phyloP scores from a whole-genome alignment of 805 yeast species.

The Cyberlindnera mrakii region DNA sequence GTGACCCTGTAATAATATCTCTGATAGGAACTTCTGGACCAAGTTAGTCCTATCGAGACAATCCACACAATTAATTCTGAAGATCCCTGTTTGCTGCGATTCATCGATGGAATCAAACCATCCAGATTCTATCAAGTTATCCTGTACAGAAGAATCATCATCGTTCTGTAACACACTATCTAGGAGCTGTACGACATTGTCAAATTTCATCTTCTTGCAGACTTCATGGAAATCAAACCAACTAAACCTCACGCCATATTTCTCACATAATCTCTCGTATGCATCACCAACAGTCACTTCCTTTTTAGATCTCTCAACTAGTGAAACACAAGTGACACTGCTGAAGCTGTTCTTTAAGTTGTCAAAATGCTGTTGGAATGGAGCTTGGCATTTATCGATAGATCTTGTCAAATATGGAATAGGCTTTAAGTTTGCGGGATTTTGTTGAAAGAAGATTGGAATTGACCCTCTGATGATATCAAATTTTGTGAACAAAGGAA shows the following conservation, averaged over 20 bases:
- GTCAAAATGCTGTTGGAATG: conserved; percentile 28
- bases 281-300: conserved; percentile 34
- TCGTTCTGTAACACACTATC: conserved; percentile 17
- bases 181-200: conserved; percentile 28
- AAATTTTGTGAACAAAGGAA: conserved; percentile 23
- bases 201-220: conserved; percentile 37
- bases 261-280: conserved; percentile 31
- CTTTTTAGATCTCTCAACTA: conserved; percentile 32
- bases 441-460: conserved; percentile 60
- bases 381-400: conserved; percentile 21
- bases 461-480: conserved; percentile 54
- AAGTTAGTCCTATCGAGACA: conserved; percentile 61
- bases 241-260: conserved; percentile 34
- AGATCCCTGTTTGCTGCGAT: conserved; percentile 44
- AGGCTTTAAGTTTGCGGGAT: conserved; percentile 42
- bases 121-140: conserved; percentile 19
- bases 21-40: conserved; percentile 37
- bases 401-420: conserved; percentile 29
- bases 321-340: conserved; percentile 28
- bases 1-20: conserved; percentile 16
- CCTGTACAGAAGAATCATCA: conserved; percentile 11
- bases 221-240: conserved; percentile 64
- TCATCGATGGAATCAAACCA: conserved; percentile 25
- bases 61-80: conserved; percentile 56
- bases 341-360: conserved; percentile 20